Evolutionary conservation across 306 rosid genomes (phyloP).

Genomic region (Parietaria judaica): DNA sequence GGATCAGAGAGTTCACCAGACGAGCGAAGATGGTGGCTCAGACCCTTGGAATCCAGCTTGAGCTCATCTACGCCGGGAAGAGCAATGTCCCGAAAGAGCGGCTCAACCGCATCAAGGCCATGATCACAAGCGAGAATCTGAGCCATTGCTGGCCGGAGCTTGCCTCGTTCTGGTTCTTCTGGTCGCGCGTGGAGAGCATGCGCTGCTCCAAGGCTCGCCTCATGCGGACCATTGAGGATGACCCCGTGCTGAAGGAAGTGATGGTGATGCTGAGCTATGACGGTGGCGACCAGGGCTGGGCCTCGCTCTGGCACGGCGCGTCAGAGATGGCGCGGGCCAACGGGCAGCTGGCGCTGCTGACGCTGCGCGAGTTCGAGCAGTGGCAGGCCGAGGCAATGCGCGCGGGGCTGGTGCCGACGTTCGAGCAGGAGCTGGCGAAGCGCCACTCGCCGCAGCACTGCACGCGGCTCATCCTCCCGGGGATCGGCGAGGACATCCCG

Average conservation of each 20-base stretch:
- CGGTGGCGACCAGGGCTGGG: conserved; percentile 79
- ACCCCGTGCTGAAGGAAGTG: conserved; percentile 52
- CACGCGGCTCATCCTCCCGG: conserved; percentile 66
- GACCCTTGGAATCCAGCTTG: conserved; percentile 29
- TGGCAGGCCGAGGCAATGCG: conserved; percentile 32
- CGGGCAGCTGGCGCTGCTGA: conserved; percentile 38
- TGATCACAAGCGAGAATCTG: conserved; percentile 27
- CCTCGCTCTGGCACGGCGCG: conserved; percentile 42
- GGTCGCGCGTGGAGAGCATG: conserved; percentile 85
- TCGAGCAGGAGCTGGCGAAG: conserved; percentile 17
- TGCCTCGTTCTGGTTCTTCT: conserved; percentile 68
- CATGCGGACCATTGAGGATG: conserved; percentile 42
- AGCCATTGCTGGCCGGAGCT: conserved; percentile 45
- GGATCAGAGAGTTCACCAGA: conserved; percentile 61
- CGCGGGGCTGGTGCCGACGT: conserved; percentile 36
- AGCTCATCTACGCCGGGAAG: conserved; percentile 64
- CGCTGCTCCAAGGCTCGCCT: conserved; percentile 52
- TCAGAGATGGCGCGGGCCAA: conserved; percentile 55
- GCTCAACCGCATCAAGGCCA: not conserved
- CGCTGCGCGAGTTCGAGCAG: conserved; percentile 27
- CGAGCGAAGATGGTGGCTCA: conserved; percentile 35
- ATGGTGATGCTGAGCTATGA: conserved; percentile 73
- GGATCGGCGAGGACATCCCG: conserved; percentile 53
- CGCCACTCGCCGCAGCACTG: conserved; percentile 65
- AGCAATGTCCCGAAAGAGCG: conserved; percentile 31